These are phyloP conservation scores for Glebionis coronaria DNA, from an alignment of 129 eudicot species.

Conservation along the genomic window DNA sequence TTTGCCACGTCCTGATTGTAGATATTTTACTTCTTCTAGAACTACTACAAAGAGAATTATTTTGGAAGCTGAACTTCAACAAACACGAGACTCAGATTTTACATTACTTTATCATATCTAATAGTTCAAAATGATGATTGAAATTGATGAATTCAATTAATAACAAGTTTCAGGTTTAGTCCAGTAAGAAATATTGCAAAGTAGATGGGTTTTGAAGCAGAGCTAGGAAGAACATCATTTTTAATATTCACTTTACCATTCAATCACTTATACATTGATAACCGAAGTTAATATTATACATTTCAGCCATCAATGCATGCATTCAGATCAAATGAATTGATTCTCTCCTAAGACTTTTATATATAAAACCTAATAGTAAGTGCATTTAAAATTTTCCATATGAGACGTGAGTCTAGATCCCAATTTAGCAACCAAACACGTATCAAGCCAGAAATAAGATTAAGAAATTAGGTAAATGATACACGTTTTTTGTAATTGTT, in stretches of 20 bases:
- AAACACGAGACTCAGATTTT: no score
- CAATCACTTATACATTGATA: not conserved
- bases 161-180: not conserved
- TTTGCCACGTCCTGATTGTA: not conserved
- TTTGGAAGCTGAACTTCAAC: no score
- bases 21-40: not conserved
- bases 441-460: not conserved
- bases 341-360: slow-evolving; percentile 3
- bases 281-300: not conserved
- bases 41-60: no score
- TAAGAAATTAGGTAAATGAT: not conserved
- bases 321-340: not conserved
- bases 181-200: not conserved
- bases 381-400: not conserved
- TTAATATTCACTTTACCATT: slow-evolving; percentile 4
- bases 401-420: slow-evolving; percentile 11
- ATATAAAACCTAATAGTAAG: not conserved
- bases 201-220: slow-evolving; percentile 13
- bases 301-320: slow-evolving; percentile 9
- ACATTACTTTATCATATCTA: no score
- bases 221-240: slow-evolving; percentile 20
- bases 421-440: not conserved
- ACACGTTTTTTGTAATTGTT: no score
- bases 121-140: not conserved
- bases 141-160: slow-evolving; percentile 6